Evolutionary conservation across 164 flowering plant genomes (phyloP).

Genomic region (Liquidambar formosana): DNA sequence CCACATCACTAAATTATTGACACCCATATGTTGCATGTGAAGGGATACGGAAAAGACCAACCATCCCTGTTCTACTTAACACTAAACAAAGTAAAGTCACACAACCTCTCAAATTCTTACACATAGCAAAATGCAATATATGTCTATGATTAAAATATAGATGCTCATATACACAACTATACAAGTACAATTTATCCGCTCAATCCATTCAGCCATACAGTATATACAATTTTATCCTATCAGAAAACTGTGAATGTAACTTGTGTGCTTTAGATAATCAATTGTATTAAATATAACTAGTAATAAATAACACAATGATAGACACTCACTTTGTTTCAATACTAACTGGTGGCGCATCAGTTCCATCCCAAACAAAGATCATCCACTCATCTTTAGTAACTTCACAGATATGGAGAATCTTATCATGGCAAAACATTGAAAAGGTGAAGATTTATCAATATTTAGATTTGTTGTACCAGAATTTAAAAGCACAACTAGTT

Average conservation of each 20-base stretch:
- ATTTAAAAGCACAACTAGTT: background rate
- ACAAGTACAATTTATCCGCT: too few relatives aligned
- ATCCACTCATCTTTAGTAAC: constrained; percentile 44
- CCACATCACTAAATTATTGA: too few relatives aligned
- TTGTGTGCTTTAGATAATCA: background rate
- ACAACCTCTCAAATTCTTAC: too few relatives aligned
- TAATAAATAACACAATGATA: constrained; percentile 1
- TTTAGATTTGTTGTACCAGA: background rate
- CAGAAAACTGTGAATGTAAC: background rate
- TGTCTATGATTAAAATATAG: too few relatives aligned
- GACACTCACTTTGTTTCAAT: constrained; percentile 46
- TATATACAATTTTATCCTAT: background rate
- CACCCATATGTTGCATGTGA: too few relatives aligned
- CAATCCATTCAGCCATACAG: too few relatives aligned
- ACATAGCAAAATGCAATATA: too few relatives aligned
- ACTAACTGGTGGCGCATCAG: constrained; percentile 61
- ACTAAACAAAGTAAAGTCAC: too few relatives aligned
- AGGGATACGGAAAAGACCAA: too few relatives aligned
- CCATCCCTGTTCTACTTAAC: too few relatives aligned
- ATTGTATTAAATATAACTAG: background rate
- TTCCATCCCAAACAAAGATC: constrained; percentile 90
- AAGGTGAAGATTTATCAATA: background rate
- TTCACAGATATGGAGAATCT: constrained; percentile 72
- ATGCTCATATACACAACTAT: too few relatives aligned
- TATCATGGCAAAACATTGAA: constrained; percentile 1